Base-by-base conservation (phyloP, 1,139 yeast species). In the Nakaseomyces nivariensis region DNA sequence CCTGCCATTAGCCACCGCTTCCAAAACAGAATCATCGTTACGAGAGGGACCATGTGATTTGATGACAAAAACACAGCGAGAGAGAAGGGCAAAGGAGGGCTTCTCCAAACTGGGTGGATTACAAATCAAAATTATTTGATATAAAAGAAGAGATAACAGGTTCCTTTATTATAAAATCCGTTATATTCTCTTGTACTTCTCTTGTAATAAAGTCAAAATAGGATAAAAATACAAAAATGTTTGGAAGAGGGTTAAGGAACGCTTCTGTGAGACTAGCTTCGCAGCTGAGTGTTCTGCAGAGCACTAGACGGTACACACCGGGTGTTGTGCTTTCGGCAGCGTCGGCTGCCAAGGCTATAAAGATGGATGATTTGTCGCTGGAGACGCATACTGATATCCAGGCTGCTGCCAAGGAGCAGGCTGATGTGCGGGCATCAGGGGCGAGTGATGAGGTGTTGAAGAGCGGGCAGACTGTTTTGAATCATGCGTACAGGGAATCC, bases 401-500 rank as follows among this genome's bases (percentile, higher is more conserved):
- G 45, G 54, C 61, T 37, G 67, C 67, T 29, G 58, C 66, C 3
- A 56, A 54, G 38, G 66, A 62, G 42, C 65, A 63, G 45, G 59
- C 63, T 11, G 57, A 59, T 29, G 59, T 54, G 24, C 57, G 67
- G 40, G 53, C 59, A 22, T 51, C 54, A 26, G 54, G 50, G 7
- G 47, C 53, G 13, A 33, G 55, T 1, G 49, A 55, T 13, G 59
- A 54, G n/a, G 58, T 55, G 13, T 48, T 53, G n/a, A 52, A 52
- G n/a, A 56, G 68, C 1, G 67, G 64, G 11, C 54, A 64, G 0
- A 59, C 60, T 6, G 67, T 69, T 36, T 54, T 68, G 37, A 66
- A 62, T 24, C 67, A 65, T 54, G 73, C 73, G 0, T 70, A 70
- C 52, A 59, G 61, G 44, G 63, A 63, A 37, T 68, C 70, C 38